Base-by-base conservation (phyloP, 768 basidiomycete genomes). In the Auriculariales sp. region DNA sequence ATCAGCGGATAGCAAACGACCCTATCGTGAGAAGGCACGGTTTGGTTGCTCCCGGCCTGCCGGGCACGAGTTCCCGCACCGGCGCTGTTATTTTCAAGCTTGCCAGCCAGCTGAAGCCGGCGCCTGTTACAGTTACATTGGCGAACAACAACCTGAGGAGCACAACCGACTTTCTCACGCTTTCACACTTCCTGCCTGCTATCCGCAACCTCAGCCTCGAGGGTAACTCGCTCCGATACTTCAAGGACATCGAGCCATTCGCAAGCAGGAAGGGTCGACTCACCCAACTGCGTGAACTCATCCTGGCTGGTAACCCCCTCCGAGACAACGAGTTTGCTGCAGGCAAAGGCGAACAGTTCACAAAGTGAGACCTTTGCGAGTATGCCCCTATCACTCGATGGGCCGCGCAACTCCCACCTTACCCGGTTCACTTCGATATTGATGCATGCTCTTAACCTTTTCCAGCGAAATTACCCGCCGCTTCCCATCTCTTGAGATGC, bases 51-150 rank as follows among this genome's bases (percentile, higher is more conserved):
- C 90, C 89, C 3, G 88, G 88, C 5, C 67, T 68, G 24, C 71
- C 73, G 28, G 77, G 81, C 9, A 70, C 75, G 24, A 60, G 65
- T 19, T 58, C 50, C 4, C 76, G 71, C 52, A 83, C 87, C 57
- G 79, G 83, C 0, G 76, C 82, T 4, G 90, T 93, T 9, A 79
- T 97, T 39, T 92, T 92, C 71, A 92, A 92, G 63, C 70, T 93
- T 10, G 88, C 91, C 1, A 72, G 76, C 17, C 74, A 82, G 56
- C 75, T 92, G 48, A 78, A 77, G 55, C 90, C 91, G 31, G 73
- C 78, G 61, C 54, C 62, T 46, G 56, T 65, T 61, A 91, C 92
- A 0, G 65, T 98, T 11, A 93, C 90, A 0, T 71, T 98, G 34
- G 86, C 90, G 33, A 79, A 85, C 61, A 83, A 83, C 60, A 80